These are phyloP conservation scores for Lachancea waltii DNA, from an alignment of 805 yeast genomes.

Conservation along the genomic window DNA sequence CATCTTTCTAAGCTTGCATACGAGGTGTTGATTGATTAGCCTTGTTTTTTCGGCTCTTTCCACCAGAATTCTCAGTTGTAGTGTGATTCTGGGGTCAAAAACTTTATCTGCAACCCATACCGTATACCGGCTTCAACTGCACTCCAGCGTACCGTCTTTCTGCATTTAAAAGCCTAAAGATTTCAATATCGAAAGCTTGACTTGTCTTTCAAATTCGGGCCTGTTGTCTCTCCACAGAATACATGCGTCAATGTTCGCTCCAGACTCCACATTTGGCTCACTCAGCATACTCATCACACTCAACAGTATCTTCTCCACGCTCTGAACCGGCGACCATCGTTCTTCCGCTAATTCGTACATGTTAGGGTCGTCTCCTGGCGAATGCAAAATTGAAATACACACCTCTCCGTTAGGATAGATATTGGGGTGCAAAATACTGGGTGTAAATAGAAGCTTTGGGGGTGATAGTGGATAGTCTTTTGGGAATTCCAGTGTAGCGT, in stretches of 20 bases:
- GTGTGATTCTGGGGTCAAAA: no score
- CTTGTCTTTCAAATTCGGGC: slow-evolving; percentile 56
- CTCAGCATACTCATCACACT: slow-evolving; percentile 95
- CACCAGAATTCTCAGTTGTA: no score
- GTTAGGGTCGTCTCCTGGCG: slow-evolving; percentile 96
- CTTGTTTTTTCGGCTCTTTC: no score
- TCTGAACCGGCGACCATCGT: slow-evolving; percentile 97
- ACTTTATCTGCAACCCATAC: no score
- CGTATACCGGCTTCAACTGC: no score
- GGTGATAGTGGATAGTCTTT: slow-evolving; percentile 78
- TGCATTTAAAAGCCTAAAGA: slow-evolving; percentile 60
- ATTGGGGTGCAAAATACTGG: slow-evolving; percentile 88
- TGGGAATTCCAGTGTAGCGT: slow-evolving; percentile 68
- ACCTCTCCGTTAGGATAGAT: slow-evolving; percentile 92
- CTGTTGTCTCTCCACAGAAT: slow-evolving; percentile 89
- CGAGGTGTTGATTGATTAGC: no score
- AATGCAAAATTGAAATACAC: slow-evolving; percentile 89
- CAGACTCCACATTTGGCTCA: slow-evolving; percentile 93
- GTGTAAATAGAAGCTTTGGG: slow-evolving; percentile 66
- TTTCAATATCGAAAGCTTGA: slow-evolving; percentile 59
- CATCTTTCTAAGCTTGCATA: no score
- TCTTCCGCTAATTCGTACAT: slow-evolving; percentile 94
- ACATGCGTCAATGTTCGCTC: slow-evolving; percentile 77
- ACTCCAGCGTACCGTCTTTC: no score
- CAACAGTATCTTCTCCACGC: slow-evolving; percentile 90